phyloP scores from a whole-genome alignment of 345 rosid species.

The Pseudoturritis turrita region DNA sequence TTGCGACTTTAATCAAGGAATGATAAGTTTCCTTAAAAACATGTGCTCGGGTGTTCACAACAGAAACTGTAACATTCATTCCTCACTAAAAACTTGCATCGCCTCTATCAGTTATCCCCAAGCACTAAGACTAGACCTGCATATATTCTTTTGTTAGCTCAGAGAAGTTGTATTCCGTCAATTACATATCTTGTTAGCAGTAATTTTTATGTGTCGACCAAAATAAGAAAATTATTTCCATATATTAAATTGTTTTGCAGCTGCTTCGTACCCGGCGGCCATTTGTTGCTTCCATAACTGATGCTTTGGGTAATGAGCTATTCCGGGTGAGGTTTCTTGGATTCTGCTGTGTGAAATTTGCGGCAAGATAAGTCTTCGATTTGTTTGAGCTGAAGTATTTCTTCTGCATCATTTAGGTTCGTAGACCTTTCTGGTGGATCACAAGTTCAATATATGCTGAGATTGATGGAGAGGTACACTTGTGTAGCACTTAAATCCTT shows the following conservation, averaged over 20 bases:
- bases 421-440: constrained; percentile 96
- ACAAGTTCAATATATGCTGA: constrained; percentile 93
- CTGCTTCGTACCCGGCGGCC: constrained; percentile 87
- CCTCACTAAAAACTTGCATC: background rate
- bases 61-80: background rate
- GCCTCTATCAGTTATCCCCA: background rate
- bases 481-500: background rate
- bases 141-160: background rate
- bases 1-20: background rate
- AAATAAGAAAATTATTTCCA: background rate
- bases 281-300: constrained; percentile 73
- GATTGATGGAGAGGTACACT: constrained; percentile 74
- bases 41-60: background rate
- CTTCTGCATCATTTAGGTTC: constrained; percentile 53
- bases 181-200: background rate
- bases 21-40: background rate
- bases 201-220: background rate
- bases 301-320: constrained; percentile 67
- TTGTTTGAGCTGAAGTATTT: constrained; percentile 27
- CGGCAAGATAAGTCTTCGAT: constrained; percentile 2
- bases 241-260: constrained; percentile 34
- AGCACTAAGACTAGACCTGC: background rate
- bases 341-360: constrained; percentile 5
- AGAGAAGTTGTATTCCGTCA: background rate
- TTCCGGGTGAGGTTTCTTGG: constrained; percentile 59